phyloP scores from a whole-genome alignment of 148 eudicot genomes.

The Rhododendron molle region DNA sequence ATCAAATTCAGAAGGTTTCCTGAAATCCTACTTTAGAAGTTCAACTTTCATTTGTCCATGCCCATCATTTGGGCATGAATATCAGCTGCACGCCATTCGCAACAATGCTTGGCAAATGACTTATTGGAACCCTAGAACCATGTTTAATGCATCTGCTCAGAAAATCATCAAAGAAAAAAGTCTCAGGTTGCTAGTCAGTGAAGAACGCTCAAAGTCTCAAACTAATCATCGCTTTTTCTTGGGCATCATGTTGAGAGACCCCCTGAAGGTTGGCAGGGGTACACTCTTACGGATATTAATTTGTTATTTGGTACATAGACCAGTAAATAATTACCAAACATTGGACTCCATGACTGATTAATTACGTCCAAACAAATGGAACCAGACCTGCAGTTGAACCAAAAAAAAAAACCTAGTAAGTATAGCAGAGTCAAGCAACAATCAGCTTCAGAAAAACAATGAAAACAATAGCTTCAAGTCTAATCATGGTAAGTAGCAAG shows the following conservation, averaged over 20 bases:
- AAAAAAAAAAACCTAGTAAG: neutral
- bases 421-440: neutral
- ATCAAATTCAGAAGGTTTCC: neutral
- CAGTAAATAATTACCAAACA: constrained; percentile 59
- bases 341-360: constrained; percentile 91
- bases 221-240: neutral
- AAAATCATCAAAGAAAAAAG: neutral
- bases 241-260: neutral
- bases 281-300: neutral
- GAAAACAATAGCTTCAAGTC: neutral
- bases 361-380: constrained; percentile 95
- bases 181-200: neutral
- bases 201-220: neutral
- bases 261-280: neutral
- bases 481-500: neutral
- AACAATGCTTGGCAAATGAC: neutral
- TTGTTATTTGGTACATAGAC: neutral
- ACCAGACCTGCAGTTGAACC: constrained; percentile 63
- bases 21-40: neutral
- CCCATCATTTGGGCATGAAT: neutral
- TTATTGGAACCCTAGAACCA: neutral
- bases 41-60: neutral
- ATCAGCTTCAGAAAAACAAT: neutral
- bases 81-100: neutral
- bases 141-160: neutral